Percentiles rank a stretch among this genome's conserved stretches.
phyloP scores from a whole-genome alignment of 441 rosid genomes.

The Euphorbia schlechtendalii region DNA sequence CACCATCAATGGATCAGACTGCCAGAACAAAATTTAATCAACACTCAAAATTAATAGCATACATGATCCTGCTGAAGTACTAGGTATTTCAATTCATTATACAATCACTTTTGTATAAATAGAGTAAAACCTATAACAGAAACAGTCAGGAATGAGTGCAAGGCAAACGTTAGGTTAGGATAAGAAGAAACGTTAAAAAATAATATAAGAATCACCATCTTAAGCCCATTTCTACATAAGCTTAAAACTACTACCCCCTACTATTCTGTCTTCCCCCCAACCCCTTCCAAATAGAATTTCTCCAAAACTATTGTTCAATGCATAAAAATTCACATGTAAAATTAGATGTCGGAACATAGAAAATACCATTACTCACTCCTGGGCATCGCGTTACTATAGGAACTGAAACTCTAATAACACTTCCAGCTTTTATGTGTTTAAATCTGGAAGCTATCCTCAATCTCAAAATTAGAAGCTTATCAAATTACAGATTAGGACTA shows the following conservation, averaged over 20 bases:
- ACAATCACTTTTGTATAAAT: conserved; percentile 7
- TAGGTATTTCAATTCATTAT: conserved; percentile 1
- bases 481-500: not conserved
- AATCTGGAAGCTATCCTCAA: not conserved
- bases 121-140: not conserved
- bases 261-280: not conserved
- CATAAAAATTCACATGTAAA: not conserved
- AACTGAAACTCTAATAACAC: not conserved
- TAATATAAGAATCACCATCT: not conserved
- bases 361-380: not conserved
- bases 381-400: too few relatives aligned
- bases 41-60: not conserved
- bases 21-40: not conserved
- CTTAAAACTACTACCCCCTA: not conserved
- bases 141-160: too few relatives aligned
- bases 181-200: not conserved
- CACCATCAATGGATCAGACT: not conserved
- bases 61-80: not conserved
- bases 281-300: not conserved
- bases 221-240: not conserved
- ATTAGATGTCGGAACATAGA: not conserved
- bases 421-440: not conserved
- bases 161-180: too few relatives aligned
- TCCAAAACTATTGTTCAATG: not conserved
- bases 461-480: not conserved